Base-by-base conservation (phyloP, 106 monocot species). In the Chionographis japonica region DNA sequence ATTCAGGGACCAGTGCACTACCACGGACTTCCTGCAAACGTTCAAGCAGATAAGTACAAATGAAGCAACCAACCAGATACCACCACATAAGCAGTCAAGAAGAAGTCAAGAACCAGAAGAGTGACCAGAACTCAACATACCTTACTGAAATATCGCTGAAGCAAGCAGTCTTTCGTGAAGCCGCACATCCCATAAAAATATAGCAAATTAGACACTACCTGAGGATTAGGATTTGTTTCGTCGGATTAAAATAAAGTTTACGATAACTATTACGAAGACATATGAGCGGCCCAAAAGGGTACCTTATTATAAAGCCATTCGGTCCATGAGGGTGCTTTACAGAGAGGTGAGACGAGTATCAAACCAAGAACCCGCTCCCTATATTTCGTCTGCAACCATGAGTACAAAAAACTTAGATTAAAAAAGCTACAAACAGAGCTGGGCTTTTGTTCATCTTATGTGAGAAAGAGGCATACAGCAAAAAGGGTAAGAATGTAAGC, bases 241-340 rank as follows among this genome's bases (percentile, higher is more conserved):
- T 19, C 37, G 54, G 6, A 40, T 49, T n/a, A 55, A 16, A 3
- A 6, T 8, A 43, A 55, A 49, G 4, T 35, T 37, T 14, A 13
- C 4, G 39, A 13, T 53, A 27, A 3, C n/a, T 39, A 43, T 13
- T 18, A 51, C n/a, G 61, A 12, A 53, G 62, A 37, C 13, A 18
- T 56, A 8, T 43, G 11, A 37, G 16, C 39, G 20, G 36, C 35
- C 13, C 54, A 9, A 9, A 16, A 53, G n/a, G 8, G 14, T 12
- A 90, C 90, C 83, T 90, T 90, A 76, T 84, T 83, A 66, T 83
- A 83, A 68, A 83, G 63, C 90, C 90, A 90, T 51, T 90, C 90
- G 3, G 80, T 83, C 90, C 90, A 90, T 36, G 90, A 81, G 7
- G 90, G 90, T 56, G 86, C 71, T 75, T 76, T 77, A 65, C 90